phyloP scores from a whole-genome alignment of 192 early-diverging fungal genomes.

The Pecoramyces ruminantium region DNA sequence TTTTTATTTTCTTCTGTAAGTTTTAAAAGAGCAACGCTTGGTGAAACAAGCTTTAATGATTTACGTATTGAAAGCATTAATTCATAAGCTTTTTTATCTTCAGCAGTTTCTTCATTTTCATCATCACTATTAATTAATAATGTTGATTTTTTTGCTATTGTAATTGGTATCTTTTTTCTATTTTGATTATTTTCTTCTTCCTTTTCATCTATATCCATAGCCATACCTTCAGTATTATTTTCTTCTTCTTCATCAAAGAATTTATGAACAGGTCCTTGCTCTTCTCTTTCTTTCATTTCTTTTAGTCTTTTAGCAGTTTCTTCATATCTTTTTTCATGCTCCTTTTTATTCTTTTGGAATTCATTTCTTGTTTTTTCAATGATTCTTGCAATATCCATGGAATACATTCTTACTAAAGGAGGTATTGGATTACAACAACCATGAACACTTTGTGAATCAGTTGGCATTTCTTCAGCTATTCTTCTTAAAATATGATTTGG shows the following conservation, averaged over 20 bases:
- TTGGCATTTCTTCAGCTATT: constrained; percentile 55
- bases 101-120: not conserved
- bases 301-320: not conserved
- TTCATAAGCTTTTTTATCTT: not conserved
- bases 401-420: constrained; percentile 69
- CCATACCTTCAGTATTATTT: not conserved
- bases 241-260: not conserved
- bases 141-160: not conserved
- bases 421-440: constrained; percentile 60
- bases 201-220: not conserved
- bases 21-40: not conserved
- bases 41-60: not conserved
- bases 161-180: not conserved
- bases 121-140: not conserved
- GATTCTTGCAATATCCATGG: constrained; percentile 47
- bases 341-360: not conserved
- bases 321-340: not conserved
- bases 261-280: not conserved
- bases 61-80: not conserved
- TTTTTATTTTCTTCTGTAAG: not conserved
- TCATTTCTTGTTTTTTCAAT: constrained; percentile 12
- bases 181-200: not conserved
- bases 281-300: not conserved
- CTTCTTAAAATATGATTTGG: constrained; percentile 79
- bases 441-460: constrained; percentile 34